phyloP scores from a whole-genome alignment of 2,329 filamentous ascomycete species.

The Penicillium janthinellum region DNA sequence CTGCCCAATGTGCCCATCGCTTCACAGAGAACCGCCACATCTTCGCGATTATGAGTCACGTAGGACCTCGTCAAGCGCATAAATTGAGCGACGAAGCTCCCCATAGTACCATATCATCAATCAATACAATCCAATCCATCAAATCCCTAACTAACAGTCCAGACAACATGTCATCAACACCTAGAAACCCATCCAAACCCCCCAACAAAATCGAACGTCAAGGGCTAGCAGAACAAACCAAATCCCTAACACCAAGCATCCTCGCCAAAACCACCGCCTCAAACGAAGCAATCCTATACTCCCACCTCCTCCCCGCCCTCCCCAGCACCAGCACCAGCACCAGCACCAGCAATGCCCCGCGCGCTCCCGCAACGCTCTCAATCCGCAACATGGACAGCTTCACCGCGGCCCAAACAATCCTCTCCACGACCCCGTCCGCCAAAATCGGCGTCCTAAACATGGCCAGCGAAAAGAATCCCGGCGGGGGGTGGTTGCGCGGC shows the following conservation, averaged over 20 bases:
- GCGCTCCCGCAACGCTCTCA: conserved; percentile 3
- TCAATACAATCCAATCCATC: background rate
- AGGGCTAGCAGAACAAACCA: conserved; percentile 12
- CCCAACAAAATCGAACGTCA: conserved; percentile 16
- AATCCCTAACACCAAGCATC: conserved; percentile 1
- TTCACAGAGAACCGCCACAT: background rate
- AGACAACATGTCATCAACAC: conserved; percentile 2
- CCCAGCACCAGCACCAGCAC: background rate
- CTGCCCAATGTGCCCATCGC: background rate
- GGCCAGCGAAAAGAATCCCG: conserved; percentile 56
- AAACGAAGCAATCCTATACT: conserved; percentile 2
- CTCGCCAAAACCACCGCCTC: conserved; percentile 5
- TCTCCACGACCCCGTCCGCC: conserved; percentile 24
- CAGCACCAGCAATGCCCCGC: background rate
- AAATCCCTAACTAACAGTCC: background rate
- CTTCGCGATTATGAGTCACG: background rate
- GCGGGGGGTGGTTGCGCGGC: conserved; percentile 62
- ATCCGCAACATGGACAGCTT: conserved; percentile 17
- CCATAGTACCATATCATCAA: background rate
- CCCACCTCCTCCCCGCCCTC: conserved; percentile 2
- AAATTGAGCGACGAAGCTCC: background rate
- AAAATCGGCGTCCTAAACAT: conserved; percentile 57
- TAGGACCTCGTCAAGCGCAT: background rate
- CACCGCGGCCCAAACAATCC: conserved; percentile 13
- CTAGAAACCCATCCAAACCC: background rate